A percentile compares a stretch with the other conserved stretches of the same genome.
phyloP scores from a whole-genome alignment of 108 stramenopile genomes.

The Licmophora abbreviata region DNA sequence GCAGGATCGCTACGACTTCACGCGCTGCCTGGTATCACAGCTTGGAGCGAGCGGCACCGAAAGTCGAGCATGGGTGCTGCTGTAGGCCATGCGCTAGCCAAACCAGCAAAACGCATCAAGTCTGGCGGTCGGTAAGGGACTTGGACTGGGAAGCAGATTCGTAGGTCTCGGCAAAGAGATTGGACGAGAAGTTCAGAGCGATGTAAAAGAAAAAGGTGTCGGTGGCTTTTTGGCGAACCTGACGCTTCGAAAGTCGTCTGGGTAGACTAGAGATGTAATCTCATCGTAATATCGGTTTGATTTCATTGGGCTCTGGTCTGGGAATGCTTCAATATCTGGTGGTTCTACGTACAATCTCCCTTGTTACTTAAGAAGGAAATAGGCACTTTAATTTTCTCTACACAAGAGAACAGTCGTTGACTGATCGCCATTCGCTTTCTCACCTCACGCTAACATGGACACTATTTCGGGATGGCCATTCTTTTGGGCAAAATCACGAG shows the following conservation, averaged over 20 bases:
- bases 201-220: constrained; percentile 39
- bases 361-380: too few species aligned
- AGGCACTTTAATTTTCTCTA: too few species aligned
- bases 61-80: constrained; percentile 25
- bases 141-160: constrained; percentile 53
- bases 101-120: constrained; percentile 68
- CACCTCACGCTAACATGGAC: too few species aligned
- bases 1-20: constrained; percentile 77
- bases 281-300: too few species aligned
- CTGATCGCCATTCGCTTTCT: too few species aligned
- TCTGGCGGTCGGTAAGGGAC: constrained; percentile 68
- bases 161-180: constrained; percentile 76
- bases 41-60: constrained; percentile 60
- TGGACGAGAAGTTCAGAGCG: constrained; percentile 55
- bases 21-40: constrained; percentile 77
- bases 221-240: constrained; percentile 35
- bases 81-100: constrained; percentile 61
- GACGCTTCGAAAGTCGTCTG: constrained; percentile 29
- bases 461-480: too few species aligned
- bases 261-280: neutral
- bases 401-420: too few species aligned
- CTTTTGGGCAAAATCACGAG: too few species aligned
- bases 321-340: too few species aligned
- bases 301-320: too few species aligned
- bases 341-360: too few species aligned